Evolutionary conservation across 345 rosid genomes (phyloP).

Genomic region (Cardamine occulta): DNA sequence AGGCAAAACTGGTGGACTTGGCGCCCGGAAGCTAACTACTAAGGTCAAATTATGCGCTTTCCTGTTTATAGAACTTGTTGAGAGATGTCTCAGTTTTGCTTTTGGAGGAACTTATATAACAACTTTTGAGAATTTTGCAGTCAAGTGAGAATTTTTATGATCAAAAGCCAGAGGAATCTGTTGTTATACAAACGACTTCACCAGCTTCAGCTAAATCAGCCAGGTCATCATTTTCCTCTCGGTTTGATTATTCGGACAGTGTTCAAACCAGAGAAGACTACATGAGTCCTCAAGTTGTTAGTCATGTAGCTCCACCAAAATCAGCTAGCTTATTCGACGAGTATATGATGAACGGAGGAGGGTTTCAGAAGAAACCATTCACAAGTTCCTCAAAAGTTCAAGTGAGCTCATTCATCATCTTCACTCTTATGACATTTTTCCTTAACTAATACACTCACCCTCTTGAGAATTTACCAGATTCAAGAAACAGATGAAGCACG

Average conservation of each 20-base stretch:
- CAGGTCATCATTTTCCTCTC: conserved; percentile 69
- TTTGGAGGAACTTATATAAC: not conserved
- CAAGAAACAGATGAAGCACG: conserved; percentile 91
- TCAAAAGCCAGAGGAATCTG: conserved; percentile 89
- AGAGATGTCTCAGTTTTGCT: not conserved
- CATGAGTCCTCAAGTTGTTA: conserved; percentile 65
- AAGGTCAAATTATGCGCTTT: conserved; percentile 53
- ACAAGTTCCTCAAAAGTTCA: conserved; percentile 67
- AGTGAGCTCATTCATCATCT: conserved; percentile 45
- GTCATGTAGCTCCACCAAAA: conserved; percentile 94
- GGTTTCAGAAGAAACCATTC: conserved; percentile 67
- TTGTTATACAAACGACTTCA: conserved; percentile 47
- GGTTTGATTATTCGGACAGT: conserved; percentile 82
- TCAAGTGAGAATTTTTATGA: conserved; percentile 85
- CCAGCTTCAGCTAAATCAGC: conserved; percentile 56
- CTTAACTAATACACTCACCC: not conserved
- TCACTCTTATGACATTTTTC: not conserved
- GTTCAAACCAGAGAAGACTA: conserved; percentile 58
- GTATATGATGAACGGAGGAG: conserved; percentile 77
- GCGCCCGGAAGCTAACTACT: conserved; percentile 80
- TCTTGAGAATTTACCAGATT: conserved; percentile 45
- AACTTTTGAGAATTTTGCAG: conserved; percentile 47
- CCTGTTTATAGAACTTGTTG: not conserved
- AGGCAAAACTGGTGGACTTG: conserved; percentile 82
- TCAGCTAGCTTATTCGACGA: conserved; percentile 80